Base-by-base conservation (phyloP, 1,139 yeast genomes). In the Schizosaccharomyces versatilis region DNA sequence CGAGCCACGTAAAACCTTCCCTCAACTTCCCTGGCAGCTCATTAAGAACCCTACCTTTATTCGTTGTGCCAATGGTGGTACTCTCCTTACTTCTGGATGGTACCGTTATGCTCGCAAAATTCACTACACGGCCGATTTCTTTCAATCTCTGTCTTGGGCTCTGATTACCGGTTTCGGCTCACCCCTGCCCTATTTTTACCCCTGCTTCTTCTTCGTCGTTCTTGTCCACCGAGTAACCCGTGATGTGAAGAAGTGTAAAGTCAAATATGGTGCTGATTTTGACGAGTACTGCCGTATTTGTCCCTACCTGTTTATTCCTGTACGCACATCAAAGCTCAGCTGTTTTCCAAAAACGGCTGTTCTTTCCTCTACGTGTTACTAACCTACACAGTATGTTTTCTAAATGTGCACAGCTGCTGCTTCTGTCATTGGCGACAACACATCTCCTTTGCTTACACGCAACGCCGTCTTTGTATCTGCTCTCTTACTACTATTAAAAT, bases 111-210 rank as follows among this genome's bases (percentile, higher is more conserved):
- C 96, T 10, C 80, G 98, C 71, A 90, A 90, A 71, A 79, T 81
- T 62, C 94, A 88, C 69, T 90, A 90, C 73, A 86, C 97, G 52
- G 96, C 95, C 41, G 98, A 90, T 68, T 86, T 81, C 74, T 71
- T 77, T 54, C 95, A 85, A 71, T 77, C 94, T 55, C 71, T 84
- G 61, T 76, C 93, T 53, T 90, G 98, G 98, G 95, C 93, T 8
- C 73, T 90, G 60, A 76, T 81, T 60, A 85, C 96, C 68, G 98
- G 98, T 1, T 79, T 80, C 67, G 73, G 72, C 47, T 83, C 95
- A 5, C 84, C 90, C 54, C 78, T 90, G 72, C 95, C 96, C 52
- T 90, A 95, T 90, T 90, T 90, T 70, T 90, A 83, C 78, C 97
- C 98, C 1, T 71, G 74, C 41, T 90, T 90, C 72, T 90, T 86